Evolutionary conservation across 1,139 yeast species (phyloP), one percentile per base, ranked within the genome.

Genomic region (Yamadazyma oceani): DNA sequence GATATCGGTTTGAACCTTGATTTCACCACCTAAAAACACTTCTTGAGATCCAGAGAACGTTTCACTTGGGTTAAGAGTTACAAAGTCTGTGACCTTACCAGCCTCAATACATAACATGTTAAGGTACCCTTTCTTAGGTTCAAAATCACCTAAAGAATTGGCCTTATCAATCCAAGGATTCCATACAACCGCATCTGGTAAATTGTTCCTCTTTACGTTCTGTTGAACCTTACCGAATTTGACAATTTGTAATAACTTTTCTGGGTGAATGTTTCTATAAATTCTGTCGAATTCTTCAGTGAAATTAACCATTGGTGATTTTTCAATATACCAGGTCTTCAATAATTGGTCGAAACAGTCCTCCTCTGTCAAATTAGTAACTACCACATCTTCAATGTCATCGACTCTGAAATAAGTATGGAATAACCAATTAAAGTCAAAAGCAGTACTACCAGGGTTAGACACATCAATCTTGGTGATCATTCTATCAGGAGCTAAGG

Each of bases 131-230:
- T 66, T 60, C 57, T 86, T 88, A 37, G 98, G 98, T 51, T 73
- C 75, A 57, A 90, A 92, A 62, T 92, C 98, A 26, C 70, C 82
- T 90, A 92, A 85, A 1, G 84, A 83, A 21, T 66, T 71, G 16
- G 94, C 79, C 59, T 85, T 86, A 38, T 83, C 77, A 49, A 77
- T 70, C 98, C 97, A 92, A 17, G 98, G 98, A 60, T 92, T 92
- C 98, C 98, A 92, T 38, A 92, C 97, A 35, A 92, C 97, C 16
- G 88, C 78, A 57, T 92, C 97, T 2, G 85, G 89, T 48, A 90
- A 69, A 50, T 82, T 81, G 21, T 64, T 64, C 55, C 95, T 75
- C 41, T 75, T 66, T 26, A 89, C 64, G 34, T 84, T 80, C 57
- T 82, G 82, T 37, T 80, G 60, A 3, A 86, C 90, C 44, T 78